phyloP scores from a whole-genome alignment of 805 yeast genomes.

The Pichia sporocuriosa region DNA sequence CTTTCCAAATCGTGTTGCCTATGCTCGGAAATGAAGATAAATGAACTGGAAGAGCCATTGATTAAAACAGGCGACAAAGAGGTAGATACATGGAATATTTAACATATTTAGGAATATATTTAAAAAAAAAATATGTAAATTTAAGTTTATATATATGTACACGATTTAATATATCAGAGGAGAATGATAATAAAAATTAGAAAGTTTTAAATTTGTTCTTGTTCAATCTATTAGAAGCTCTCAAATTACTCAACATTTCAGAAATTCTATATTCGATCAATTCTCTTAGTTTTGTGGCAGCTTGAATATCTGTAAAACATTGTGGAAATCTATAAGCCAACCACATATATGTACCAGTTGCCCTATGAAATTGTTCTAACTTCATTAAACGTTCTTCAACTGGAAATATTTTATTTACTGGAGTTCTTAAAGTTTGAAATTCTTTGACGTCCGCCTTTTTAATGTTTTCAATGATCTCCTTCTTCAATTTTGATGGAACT shows the following conservation, averaged over 20 bases:
- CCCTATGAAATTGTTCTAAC: slow-evolving; percentile 63
- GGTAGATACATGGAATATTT: slow-evolving; percentile 44
- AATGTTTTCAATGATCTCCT: slow-evolving; percentile 12
- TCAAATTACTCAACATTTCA: slow-evolving; percentile 36
- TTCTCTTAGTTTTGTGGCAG: slow-evolving; percentile 63
- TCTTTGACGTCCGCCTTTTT: slow-evolving; percentile 14
- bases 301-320: slow-evolving; percentile 65
- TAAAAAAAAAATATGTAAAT: too few relatives aligned
- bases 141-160: not conserved
- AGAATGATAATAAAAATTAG: not conserved
- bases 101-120: slow-evolving; percentile 6
- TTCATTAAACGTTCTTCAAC: slow-evolving; percentile 28
- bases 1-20: slow-evolving; percentile 61
- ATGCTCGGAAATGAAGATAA: slow-evolving; percentile 70
- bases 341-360: slow-evolving; percentile 73
- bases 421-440: slow-evolving; percentile 14
- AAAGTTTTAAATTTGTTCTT: slow-evolving; percentile 18
- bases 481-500: slow-evolving; percentile 21
- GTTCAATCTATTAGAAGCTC: slow-evolving; percentile 17
- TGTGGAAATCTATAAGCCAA: slow-evolving; percentile 81
- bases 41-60: slow-evolving; percentile 59
- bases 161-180: not conserved
- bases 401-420: slow-evolving; percentile 19
- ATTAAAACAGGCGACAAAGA: slow-evolving; percentile 35
- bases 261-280: slow-evolving; percentile 59